phyloP scores from a whole-genome alignment of 441 rosid species.

The Gossypium gossypioides region DNA sequence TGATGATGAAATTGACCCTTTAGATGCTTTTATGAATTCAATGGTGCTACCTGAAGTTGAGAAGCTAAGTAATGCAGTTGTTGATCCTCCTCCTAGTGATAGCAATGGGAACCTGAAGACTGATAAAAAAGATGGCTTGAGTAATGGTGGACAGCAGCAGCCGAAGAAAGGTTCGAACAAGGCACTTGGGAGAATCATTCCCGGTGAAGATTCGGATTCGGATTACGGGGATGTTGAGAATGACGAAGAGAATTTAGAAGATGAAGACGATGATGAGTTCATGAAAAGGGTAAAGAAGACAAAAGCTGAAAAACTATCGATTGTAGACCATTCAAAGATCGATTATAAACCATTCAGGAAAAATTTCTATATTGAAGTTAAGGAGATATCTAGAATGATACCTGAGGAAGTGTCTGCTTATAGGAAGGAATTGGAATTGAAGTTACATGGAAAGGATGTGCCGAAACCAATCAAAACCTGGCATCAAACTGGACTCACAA shows the following conservation, averaged over 20 bases:
- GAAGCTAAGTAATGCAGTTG: constrained; percentile 42
- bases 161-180: constrained; percentile 36
- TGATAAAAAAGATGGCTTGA: constrained; percentile 28
- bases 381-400: constrained; percentile 69
- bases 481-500: constrained; percentile 86
- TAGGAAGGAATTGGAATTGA: constrained; percentile 67
- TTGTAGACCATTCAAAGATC: constrained; percentile 85
- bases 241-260: constrained; percentile 52
- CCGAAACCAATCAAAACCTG: constrained; percentile 77
- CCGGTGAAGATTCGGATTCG: constrained; percentile 81
- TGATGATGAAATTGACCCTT: constrained; percentile 84
- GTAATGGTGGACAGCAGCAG: constrained; percentile 25
- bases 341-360: constrained; percentile 60
- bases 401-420: constrained; percentile 62
- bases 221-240: constrained; percentile 57
- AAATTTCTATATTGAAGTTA: constrained; percentile 76
- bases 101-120: constrained; percentile 20
- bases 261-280: constrained; percentile 89
- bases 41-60: constrained; percentile 81
- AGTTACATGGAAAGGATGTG: constrained; percentile 78
- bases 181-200: constrained; percentile 77
- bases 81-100: constrained; percentile 21
- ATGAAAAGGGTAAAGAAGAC: constrained; percentile 98
- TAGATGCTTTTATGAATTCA: constrained; percentile 75
- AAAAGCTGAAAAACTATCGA: constrained; percentile 71